Conservation (phyloP, 495 filamentous ascomycete species). For the Apiosordaria backusii region DNA sequence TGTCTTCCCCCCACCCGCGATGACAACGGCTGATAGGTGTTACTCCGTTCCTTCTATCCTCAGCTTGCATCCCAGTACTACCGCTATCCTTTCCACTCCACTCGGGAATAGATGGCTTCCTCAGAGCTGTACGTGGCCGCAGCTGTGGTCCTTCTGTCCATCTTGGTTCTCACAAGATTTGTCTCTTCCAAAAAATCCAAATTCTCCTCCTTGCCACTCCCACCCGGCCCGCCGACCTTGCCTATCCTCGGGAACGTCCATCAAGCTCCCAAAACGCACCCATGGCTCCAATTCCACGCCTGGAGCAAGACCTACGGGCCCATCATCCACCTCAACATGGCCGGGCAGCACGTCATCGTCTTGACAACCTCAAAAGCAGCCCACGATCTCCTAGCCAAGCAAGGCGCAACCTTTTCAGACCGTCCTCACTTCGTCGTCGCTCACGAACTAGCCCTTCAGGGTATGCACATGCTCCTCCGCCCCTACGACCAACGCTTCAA, state of each 20-base stretch:
- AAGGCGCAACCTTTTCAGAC: constrained; percentile 23
- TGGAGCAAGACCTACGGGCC: constrained; percentile 46
- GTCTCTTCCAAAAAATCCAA: not conserved
- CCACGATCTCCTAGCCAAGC: constrained; percentile 34
- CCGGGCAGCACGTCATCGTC: constrained; percentile 29
- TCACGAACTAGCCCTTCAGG: constrained; percentile 39
- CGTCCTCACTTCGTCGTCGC: constrained; percentile 22
- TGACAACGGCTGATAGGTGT: no score
- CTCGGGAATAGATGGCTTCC: no score
- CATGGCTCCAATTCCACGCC: constrained; percentile 51
- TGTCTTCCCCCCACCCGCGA: no score
- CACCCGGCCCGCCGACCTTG: constrained; percentile 53
- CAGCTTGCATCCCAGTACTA: no score
- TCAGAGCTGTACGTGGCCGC: not conserved
- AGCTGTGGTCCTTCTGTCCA: not conserved
- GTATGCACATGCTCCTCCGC: constrained; percentile 26
- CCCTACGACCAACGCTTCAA: constrained; percentile 24
- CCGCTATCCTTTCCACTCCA: no score
- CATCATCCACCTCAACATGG: constrained; percentile 33
- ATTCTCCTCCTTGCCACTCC: constrained; percentile 29
- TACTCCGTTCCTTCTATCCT: no score
- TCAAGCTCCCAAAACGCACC: constrained; percentile 46
- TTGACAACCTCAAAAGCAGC: constrained; percentile 30
- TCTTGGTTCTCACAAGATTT: not conserved
- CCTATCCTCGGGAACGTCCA: constrained; percentile 57